A percentile compares a stretch with the other conserved stretches of the same genome.
These are phyloP conservation scores for Cercospora sp. DNA, from an alignment of 2,329 filamentous ascomycete species.

Conservation along the genomic window DNA sequence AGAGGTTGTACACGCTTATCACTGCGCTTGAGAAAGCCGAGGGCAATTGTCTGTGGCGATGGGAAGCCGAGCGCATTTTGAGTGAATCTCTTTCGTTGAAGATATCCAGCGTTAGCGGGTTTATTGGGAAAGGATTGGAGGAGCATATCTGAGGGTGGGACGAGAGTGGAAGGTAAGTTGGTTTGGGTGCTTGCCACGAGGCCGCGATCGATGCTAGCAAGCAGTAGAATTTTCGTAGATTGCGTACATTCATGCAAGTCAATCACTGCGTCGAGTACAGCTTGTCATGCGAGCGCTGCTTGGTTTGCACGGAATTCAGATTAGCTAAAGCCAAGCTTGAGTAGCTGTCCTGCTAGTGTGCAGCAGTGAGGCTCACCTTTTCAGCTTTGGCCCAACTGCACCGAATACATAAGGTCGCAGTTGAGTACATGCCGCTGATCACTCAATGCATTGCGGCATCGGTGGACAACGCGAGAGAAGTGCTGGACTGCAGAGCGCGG, in stretches of 20 bases:
- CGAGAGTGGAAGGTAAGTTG: neutral
- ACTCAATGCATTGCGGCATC: neutral
- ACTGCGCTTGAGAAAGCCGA: slow-evolving; percentile 26
- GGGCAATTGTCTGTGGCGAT: slow-evolving; percentile 43
- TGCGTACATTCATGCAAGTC: neutral
- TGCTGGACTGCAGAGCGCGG: neutral
- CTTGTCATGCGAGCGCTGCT: neutral
- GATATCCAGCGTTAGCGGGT: slow-evolving; percentile 11
- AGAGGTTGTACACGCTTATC: slow-evolving; percentile 34
- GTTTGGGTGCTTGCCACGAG: neutral
- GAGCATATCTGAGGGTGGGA: neutral
- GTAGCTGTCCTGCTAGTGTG: slow-evolving; percentile 19
- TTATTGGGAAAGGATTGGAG: slow-evolving; percentile 10
- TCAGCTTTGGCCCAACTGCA: slow-evolving; percentile 11
- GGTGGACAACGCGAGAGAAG: neutral
- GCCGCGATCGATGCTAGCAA: neutral
- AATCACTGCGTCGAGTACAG: neutral
- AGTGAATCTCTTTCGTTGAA: slow-evolving; percentile 25
- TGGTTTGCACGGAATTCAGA: slow-evolving; percentile 16
- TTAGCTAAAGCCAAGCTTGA: slow-evolving; percentile 33
- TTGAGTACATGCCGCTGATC: neutral
- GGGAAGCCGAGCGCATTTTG: slow-evolving; percentile 41
- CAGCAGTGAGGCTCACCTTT: slow-evolving; percentile 31
- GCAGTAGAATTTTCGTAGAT: neutral
- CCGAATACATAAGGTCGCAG: neutral